A percentile compares a stretch with the other conserved stretches of the same genome.
Conservation (phyloP, 2,329 filamentous ascomycete genomes). For the Colletotrichum sp. region DNA sequence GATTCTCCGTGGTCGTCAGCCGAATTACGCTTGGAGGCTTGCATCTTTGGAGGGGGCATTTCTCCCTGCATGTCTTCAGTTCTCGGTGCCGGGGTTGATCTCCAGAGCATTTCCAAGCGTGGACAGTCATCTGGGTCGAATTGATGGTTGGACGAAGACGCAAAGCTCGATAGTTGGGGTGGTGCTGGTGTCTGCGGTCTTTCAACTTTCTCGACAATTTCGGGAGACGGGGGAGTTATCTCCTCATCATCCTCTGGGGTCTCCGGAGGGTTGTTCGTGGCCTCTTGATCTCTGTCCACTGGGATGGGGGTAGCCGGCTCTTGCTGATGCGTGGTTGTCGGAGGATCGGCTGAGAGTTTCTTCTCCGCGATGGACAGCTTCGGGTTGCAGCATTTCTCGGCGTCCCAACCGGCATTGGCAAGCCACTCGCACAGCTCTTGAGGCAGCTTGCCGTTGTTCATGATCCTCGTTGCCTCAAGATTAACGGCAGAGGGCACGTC, state of each 20-base stretch:
- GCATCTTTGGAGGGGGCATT: not conserved
- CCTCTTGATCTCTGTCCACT: not conserved
- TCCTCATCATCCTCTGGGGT: not conserved
- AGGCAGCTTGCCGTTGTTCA: not conserved
- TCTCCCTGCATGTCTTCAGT: accelerated
- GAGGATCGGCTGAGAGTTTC: not conserved
- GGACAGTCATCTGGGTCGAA: accelerated
- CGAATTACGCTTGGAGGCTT: not conserved
- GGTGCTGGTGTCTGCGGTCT: not conserved
- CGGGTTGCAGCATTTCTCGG: not conserved
- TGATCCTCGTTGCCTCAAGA: not conserved
- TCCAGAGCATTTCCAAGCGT: not conserved
- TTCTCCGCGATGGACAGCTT: not conserved
- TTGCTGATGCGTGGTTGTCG: not conserved
- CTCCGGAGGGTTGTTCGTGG: not conserved
- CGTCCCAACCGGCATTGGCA: not conserved
- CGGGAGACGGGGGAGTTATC: not conserved
- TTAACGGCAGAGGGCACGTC: not conserved
- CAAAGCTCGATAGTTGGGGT: not conserved
- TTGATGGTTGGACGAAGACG: accelerated
- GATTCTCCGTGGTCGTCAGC: not conserved
- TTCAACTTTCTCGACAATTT: not conserved
- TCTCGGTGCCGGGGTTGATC: accelerated
- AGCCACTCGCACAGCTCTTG: not conserved
- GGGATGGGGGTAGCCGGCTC: not conserved